phyloP scores from a whole-genome alignment of 1,284 basidiomycete species.

The Marasmius fiardii region DNA sequence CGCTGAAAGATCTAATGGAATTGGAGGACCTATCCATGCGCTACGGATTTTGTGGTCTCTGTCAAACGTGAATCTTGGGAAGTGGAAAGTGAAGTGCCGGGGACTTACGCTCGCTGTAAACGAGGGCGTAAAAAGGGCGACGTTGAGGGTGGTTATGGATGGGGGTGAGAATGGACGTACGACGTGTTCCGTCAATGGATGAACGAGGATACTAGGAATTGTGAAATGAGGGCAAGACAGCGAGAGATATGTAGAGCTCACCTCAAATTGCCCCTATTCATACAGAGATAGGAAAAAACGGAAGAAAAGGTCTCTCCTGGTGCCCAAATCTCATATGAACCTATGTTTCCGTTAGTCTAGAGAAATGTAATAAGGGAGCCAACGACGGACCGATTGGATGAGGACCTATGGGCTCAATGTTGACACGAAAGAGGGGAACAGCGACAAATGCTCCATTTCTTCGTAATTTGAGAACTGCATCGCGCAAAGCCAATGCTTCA shows the following conservation, averaged over 20 bases:
- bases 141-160: no score
- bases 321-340: conserved; percentile 77
- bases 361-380: no score
- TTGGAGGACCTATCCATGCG: conserved; percentile 71
- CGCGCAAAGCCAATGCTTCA: conserved; percentile 62
- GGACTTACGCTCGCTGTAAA: conserved; percentile 31
- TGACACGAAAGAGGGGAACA: conserved; percentile 69
- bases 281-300: conserved; percentile 69
- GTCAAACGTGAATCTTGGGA: not conserved
- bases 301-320: conserved; percentile 68
- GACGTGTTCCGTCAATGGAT: conserved; percentile 66
- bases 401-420: conserved; percentile 64
- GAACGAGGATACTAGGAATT: conserved; percentile 54
- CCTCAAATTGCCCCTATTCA: conserved; percentile 68
- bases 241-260: conserved; percentile 30
- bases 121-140: not conserved
- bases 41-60: conserved; percentile 64
- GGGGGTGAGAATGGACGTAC: no score
- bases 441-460: conserved; percentile 74
- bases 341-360: no score
- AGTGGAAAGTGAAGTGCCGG: not conserved
- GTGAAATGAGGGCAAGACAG: no score
- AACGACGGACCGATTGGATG: conserved; percentile 64
- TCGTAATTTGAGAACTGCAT: conserved; percentile 65
- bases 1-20: conserved; percentile 57